Conservation (phyloP, 176 grass and related monocot species). For the Avena insularis region DNA sequence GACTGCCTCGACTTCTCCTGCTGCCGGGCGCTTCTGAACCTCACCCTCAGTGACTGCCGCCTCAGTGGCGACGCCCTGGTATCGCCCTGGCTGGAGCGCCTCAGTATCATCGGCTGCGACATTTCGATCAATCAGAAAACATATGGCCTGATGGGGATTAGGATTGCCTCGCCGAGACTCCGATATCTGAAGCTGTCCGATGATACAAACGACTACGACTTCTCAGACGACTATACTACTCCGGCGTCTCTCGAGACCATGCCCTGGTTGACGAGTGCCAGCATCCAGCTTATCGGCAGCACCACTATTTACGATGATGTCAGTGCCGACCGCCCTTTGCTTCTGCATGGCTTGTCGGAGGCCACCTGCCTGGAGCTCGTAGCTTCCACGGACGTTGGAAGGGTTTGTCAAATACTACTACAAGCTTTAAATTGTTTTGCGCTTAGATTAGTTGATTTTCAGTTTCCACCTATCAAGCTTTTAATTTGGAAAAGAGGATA, state of each 20-base stretch:
- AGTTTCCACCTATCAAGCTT: no score
- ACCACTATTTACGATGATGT: neutral
- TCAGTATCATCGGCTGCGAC: neutral
- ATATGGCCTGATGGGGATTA: neutral
- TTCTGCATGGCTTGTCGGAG: neutral
- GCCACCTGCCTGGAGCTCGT: neutral
- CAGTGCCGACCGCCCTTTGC: neutral
- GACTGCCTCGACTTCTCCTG: neutral
- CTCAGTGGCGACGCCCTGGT: neutral
- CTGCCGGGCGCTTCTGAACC: neutral
- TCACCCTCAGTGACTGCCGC: neutral
- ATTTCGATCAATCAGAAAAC: neutral
- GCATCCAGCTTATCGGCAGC: neutral
- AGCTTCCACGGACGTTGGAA: neutral
- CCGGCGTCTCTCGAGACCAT: neutral
- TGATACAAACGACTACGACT: neutral
- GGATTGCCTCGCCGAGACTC: neutral
- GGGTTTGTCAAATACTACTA: neutral
- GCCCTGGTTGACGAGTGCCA: neutral
- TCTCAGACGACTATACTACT: no score
- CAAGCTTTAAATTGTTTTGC: no score
- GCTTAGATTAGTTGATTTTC: no score
- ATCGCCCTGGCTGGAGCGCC: neutral
- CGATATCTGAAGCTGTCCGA: neutral
- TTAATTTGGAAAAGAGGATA: no score